Evolutionary conservation across 2,329 filamentous ascomycete genomes (phyloP), one percentile per base, ranked within the genome.

Genomic region (Ceratocystis lukuohia): DNA sequence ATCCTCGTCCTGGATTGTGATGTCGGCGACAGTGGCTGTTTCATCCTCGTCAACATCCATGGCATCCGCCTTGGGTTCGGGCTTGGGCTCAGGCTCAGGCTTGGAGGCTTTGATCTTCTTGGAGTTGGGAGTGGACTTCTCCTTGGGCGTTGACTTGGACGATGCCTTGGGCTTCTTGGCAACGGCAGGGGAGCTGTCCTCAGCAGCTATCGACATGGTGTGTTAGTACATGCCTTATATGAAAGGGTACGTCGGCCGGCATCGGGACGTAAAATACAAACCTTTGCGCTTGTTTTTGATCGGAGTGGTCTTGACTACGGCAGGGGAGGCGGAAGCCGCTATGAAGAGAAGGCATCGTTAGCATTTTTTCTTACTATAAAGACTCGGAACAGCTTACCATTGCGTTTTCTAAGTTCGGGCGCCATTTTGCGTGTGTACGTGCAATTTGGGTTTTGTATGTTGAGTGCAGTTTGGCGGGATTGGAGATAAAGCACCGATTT

Each of bases 81-180:
- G 5, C 45, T 66, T 41, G 28, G 65, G 8, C 57, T 61, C 50
- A 44, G 41, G 6, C 53, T 67, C 56, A n/a, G 44, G 17, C 41
- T 50, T 48, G 22, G 56, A n/a, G 44, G 45, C 28, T 22, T 66
- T 62, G 44, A n/a, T 56, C 65, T 62, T 57, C 56, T 61, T 48
- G 37, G 66, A 22, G 28, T 61, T 64, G 50, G 66, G 59, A 30
- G 45, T 46, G 7, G 30, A 30, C 61, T 57, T 68, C 62, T 67
- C 64, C 65, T 69, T 72, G 48, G 77, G 75, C 28, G 76, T 71
- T 15, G 71, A 67, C 41, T 75, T 74, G 71, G 77, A 77, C 17
- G 72, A 74, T 61, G 78, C 72, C 70, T 79, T 81, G 65, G 78
- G 72, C 73, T 80, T 80, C 73, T 80, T 80, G 64, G 73, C 65